phyloP scores from a whole-genome alignment of 345 rosid species.

The Iberis pinnata region DNA sequence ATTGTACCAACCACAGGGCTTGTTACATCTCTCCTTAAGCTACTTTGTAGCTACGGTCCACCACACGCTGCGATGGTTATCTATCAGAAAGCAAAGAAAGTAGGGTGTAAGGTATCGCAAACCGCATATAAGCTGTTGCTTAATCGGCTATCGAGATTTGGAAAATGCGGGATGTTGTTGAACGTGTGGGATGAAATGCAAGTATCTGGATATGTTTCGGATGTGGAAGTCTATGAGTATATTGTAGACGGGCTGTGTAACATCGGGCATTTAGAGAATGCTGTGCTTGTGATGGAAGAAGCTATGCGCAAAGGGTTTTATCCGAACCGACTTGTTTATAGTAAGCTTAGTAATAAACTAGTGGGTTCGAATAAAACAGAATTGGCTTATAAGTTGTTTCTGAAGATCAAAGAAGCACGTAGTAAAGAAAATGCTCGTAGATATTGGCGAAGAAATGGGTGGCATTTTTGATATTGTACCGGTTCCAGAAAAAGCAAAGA shows the following conservation, averaged over 20 bases:
- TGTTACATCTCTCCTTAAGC: conserved; percentile 55
- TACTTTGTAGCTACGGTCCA: conserved; percentile 77
- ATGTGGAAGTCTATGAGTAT: conserved; percentile 67
- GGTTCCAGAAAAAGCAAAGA: no score
- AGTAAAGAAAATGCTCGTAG: conserved; percentile 53
- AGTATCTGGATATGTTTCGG: conserved; percentile 57
- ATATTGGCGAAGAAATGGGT: conserved; percentile 78
- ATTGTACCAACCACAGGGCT: conserved; percentile 58
- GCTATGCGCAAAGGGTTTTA: conserved; percentile 65
- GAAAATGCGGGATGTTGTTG: conserved; percentile 83
- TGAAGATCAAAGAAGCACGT: conserved; percentile 70
- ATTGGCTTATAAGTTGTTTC: conserved; percentile 68
- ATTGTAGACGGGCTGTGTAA: conserved; percentile 80
- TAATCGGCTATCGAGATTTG: conserved; percentile 74
- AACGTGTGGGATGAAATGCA: conserved; percentile 87
- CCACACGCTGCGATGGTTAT: conserved; percentile 79
- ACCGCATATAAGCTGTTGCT: conserved; percentile 71
- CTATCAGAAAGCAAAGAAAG: conserved; percentile 65
- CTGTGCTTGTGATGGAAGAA: conserved; percentile 87
- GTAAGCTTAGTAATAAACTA: conserved; percentile 69
- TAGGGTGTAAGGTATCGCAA: conserved; percentile 56
- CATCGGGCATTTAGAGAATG: conserved; percentile 82
- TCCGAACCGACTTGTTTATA: conserved; percentile 65
- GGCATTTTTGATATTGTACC: conserved; percentile 71
- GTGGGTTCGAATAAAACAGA: conserved; percentile 62